Percentiles rank a stretch among this genome's conserved stretches.
Conservation (phyloP, 1,139 yeast species). For the Dujonia santamariae region DNA sequence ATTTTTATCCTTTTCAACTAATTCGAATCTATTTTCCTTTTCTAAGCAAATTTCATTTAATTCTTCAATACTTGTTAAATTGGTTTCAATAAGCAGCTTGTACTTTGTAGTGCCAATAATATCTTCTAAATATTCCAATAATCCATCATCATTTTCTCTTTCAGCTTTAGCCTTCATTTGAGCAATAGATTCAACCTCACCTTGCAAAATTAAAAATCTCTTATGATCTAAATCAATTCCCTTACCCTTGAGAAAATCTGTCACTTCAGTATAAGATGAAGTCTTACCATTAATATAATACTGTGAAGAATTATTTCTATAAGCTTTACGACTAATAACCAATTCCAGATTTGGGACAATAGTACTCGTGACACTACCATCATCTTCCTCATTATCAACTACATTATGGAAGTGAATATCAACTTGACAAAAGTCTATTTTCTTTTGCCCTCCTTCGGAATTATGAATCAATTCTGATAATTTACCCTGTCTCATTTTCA, state of each 20-base stretch:
- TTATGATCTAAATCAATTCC: constrained; percentile 96
- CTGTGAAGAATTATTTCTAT: constrained; percentile 70
- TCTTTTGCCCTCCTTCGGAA: constrained; percentile 63
- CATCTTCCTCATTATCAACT: constrained; percentile 51
- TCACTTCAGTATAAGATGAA: constrained; percentile 79
- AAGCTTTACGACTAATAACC: constrained; percentile 78
- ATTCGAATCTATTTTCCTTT: constrained; percentile 73
- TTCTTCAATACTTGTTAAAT: constrained; percentile 56
- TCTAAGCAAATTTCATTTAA: constrained; percentile 78
- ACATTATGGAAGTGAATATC: constrained; percentile 90
- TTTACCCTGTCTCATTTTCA: constrained; percentile 95
- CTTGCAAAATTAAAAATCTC: constrained; percentile 89
- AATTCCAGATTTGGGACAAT: constrained; percentile 57
- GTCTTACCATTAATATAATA: constrained; percentile 70
- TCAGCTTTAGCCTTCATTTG: constrained; percentile 99
- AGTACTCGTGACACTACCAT: constrained; percentile 17
- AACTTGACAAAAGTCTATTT: constrained; percentile 76
- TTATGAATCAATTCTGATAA: constrained; percentile 88
- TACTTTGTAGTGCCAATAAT: constrained; percentile 92
- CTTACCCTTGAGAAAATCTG: constrained; percentile 66
- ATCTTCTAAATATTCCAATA: constrained; percentile 91
- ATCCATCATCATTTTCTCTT: constrained; percentile 86
- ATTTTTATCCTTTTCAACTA: constrained; percentile 75
- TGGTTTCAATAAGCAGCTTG: constrained; percentile 71
- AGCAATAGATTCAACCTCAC: constrained; percentile 97